Evolutionary conservation across 2,329 filamentous ascomycete species (phyloP), one percentile per base, ranked within the genome.

Genomic region (Penicillium janthinellum): DNA sequence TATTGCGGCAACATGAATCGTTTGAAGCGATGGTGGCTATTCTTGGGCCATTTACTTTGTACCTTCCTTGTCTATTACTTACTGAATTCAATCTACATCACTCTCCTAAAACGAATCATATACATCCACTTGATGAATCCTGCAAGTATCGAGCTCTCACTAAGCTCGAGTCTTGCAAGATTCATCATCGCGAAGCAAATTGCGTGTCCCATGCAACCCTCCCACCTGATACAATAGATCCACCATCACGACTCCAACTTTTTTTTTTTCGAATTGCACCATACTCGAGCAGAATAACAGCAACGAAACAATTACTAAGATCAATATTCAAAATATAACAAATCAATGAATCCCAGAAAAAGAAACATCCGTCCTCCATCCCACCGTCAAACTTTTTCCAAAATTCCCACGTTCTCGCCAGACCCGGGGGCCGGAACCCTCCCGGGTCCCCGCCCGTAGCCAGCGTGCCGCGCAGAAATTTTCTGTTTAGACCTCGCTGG

Each of bases 381-480:
- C 49, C 34, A 39, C 49, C 49, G 14, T 39, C 49, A 38, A 52
- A 52, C 28, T 49, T 49, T 31, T 31, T 5, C 28, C 5, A 41
- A 25, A 25, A 4, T 51, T 51, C 49, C 22, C 25, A 35, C 5
- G 28, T 34, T 49, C 45, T 49, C 45, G 45, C 31, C 34, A 22
- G 17, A 31, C 34, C 20, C 52, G 56, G 61, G 20, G 20, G 20
- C 20, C 20, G 20, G 20, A 57, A 41, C 59, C 47, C 47, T 47
- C 20, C 44, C 56, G 22, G 39, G 48, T 35, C 44, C 61, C 61
- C 59, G 59, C 61, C 53, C 50, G 48, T 17, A 11, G 39, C 14
- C 20, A 57, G 54, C 47, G 48, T 39, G 49, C 49, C 51, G 48
- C 41, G 62, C 59, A 67, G 65, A 67, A 67, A 67, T 52, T 67